Evolutionary conservation across 192 early-diverging fungal species (phyloP).

Genomic region (Gryganskiella cystojenkinii): DNA sequence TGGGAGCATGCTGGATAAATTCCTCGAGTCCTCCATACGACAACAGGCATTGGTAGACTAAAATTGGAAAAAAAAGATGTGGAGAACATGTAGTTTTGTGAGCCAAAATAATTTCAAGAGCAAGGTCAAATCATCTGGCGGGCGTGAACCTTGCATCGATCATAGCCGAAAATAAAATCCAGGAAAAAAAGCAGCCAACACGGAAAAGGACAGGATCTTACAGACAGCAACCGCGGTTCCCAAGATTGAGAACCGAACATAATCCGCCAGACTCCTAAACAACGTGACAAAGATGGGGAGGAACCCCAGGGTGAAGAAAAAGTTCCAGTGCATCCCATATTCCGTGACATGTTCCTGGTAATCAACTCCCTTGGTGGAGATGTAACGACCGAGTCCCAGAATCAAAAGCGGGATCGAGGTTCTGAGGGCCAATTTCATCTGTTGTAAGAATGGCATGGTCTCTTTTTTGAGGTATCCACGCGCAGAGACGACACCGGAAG

Average conservation of each 20-base stretch:
- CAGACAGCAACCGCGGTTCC: slow-evolving; percentile 58
- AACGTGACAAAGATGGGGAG: slow-evolving; percentile 83
- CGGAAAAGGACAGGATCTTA: slow-evolving; percentile 17
- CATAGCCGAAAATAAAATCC: not conserved
- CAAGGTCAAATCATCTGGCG: too few relatives aligned
- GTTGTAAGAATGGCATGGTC: slow-evolving; percentile 34
- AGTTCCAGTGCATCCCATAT: slow-evolving; percentile 99
- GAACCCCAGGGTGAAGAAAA: slow-evolving; percentile 93
- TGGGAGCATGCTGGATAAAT: slow-evolving; percentile 82
- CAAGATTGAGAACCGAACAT: slow-evolving; percentile 67
- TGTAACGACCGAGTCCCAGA: slow-evolving; percentile 77
- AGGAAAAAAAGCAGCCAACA: not conserved
- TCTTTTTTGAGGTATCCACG: slow-evolving; percentile 62
- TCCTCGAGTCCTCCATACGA: slow-evolving; percentile 66
- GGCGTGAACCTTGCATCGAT: too few relatives aligned
- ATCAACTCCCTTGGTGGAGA: slow-evolving; percentile 82
- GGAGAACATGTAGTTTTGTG: not conserved
- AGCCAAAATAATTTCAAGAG: too few relatives aligned
- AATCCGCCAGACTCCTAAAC: slow-evolving; percentile 60
- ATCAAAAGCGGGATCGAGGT: slow-evolving; percentile 74
- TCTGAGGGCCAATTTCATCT: slow-evolving; percentile 55
- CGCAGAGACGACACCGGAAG: slow-evolving; percentile 84
- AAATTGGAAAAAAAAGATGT: not conserved
- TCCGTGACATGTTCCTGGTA: slow-evolving; percentile 96
- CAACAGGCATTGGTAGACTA: slow-evolving; percentile 73